Base-by-base conservation (phyloP, 768 basidiomycete genomes). In the Tephrocybe sp. region DNA sequence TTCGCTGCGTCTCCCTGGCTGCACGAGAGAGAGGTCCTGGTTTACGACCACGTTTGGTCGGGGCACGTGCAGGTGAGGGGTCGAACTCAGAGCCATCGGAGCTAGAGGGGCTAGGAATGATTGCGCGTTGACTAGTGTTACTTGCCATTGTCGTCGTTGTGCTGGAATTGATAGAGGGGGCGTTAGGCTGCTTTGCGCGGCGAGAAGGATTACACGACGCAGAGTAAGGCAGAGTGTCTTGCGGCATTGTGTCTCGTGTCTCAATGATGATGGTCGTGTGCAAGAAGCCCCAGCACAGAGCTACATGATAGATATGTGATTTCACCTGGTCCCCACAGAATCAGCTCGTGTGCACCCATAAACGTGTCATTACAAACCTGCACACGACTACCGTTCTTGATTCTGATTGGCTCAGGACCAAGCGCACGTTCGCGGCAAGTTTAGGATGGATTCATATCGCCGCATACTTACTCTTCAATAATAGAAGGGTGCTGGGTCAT, bases 1-100 rank as follows among this genome's bases (percentile, higher is more conserved):
- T 93, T 46, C 95, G 83, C 68, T 92, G 85, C 2, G 86, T 81
- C 69, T 96, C 93, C 41, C 94, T 78, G 25, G 88, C 88, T 12
- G 80, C 79, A 54, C 89, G 86, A 15, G 88, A 88, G 40, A 89
- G 68, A 8, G 81, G 76, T 8, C 84, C 85, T 0, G 89, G 86
- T 62, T 87, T 89, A 45, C 90, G 83, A 2, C 88, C 86, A 18
- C 87, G 83, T 64, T 82, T 87, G 9, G 77, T 65, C 21, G 70
- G 67, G 4, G 63, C 41, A 20, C 62, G 63, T 23, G 42, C 44
- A 21, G 48, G 32, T 0, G 21, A 18, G 17, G 17, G 50, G 24
- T 42, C 46, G 32, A 33, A 41, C 9, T 33, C 18, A 8, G 33
- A 38, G 38, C 9, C 37, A 37, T 34, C 26, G 39, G 39, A 18